phyloP scores from a whole-genome alignment of 2,329 filamentous ascomycete species.

The Acrodontium crateriforme region DNA sequence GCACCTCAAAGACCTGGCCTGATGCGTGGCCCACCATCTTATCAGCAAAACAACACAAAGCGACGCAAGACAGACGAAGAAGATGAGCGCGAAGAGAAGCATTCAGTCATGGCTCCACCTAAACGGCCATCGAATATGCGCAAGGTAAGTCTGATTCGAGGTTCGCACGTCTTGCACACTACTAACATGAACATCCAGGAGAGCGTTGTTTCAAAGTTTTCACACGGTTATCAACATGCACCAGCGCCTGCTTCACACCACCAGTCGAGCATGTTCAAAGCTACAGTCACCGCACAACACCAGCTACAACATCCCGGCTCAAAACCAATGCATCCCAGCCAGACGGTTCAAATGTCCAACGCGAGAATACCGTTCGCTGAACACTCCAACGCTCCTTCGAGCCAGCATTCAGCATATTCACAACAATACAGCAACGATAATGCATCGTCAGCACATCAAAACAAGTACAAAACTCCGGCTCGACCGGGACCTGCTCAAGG shows the following conservation, averaged over 20 bases:
- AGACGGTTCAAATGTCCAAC: conserved; percentile 78
- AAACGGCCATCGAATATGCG: conserved; percentile 65
- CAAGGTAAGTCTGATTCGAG: conserved; percentile 42
- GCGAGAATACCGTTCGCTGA: conserved; percentile 83
- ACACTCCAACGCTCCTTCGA: conserved; percentile 38
- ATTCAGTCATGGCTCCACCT: conserved; percentile 65
- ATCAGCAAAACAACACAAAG: conserved; percentile 60
- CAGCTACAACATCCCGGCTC: conserved; percentile 43
- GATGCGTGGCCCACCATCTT: conserved; percentile 36
- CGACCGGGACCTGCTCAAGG: conserved; percentile 25
- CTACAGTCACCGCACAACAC: conserved; percentile 53
- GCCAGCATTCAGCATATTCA: conserved; percentile 7
- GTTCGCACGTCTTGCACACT: conserved; percentile 3
- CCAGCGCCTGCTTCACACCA: conserved; percentile 39
- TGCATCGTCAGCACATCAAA: conserved; percentile 3
- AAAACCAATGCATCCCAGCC: conserved; percentile 49
- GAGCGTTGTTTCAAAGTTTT: conserved; percentile 41
- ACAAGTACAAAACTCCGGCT: conserved; percentile 53
- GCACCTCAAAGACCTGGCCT: conserved; percentile 39
- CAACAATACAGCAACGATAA: conserved; percentile 10
- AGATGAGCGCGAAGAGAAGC: conserved; percentile 46
- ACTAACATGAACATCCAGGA: conserved; percentile 34
- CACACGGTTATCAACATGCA: conserved; percentile 47
- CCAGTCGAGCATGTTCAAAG: conserved; percentile 44
- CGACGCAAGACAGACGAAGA: conserved; percentile 65